Conservation (phyloP, 2,329 filamentous ascomycete genomes). For the Aureobasidium lini region DNA sequence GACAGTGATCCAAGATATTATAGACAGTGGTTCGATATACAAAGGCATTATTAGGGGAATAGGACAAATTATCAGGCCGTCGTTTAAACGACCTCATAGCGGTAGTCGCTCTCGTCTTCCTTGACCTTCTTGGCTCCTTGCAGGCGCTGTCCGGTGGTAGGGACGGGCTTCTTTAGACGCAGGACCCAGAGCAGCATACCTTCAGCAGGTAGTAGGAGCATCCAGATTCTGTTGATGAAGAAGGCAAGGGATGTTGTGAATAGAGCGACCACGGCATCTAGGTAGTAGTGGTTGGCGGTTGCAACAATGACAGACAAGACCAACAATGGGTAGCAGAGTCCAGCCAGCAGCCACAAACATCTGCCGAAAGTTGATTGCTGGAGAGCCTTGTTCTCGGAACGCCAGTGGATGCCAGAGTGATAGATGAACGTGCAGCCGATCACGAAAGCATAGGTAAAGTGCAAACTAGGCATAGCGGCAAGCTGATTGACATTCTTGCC, state of each 20-base stretch:
- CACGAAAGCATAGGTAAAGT: conserved; percentile 47
- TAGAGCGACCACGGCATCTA: conserved; percentile 46
- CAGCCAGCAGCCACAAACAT: conserved; percentile 26
- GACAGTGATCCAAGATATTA: too few species aligned
- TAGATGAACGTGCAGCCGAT: conserved; percentile 44
- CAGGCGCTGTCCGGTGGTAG: conserved; percentile 45
- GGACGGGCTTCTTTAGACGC: conserved; percentile 46
- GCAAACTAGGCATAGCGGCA: conserved; percentile 41
- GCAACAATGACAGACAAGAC: conserved; percentile 49
- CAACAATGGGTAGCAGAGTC: conserved; percentile 37
- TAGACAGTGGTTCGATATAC: too few species aligned
- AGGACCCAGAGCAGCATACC: conserved; percentile 42
- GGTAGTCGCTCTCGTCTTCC: not conserved
- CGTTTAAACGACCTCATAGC: conserved; percentile 2
- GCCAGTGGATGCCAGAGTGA: conserved; percentile 35
- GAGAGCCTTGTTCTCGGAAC: conserved; percentile 18
- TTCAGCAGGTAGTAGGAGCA: conserved; percentile 45
- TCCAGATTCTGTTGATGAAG: conserved; percentile 42
- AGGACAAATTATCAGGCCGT: not conserved
- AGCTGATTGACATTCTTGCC: conserved; percentile 39
- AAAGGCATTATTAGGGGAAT: too few species aligned
- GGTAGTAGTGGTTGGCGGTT: conserved; percentile 56
- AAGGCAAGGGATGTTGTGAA: conserved; percentile 43
- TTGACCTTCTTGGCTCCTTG: not conserved
- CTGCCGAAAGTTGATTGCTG: conserved; percentile 21